A percentile compares a stretch with the other conserved stretches of the same genome.
Evolutionary conservation across 2,329 filamentous ascomycete genomes (phyloP).

Genomic region (Epichloe elymi): DNA sequence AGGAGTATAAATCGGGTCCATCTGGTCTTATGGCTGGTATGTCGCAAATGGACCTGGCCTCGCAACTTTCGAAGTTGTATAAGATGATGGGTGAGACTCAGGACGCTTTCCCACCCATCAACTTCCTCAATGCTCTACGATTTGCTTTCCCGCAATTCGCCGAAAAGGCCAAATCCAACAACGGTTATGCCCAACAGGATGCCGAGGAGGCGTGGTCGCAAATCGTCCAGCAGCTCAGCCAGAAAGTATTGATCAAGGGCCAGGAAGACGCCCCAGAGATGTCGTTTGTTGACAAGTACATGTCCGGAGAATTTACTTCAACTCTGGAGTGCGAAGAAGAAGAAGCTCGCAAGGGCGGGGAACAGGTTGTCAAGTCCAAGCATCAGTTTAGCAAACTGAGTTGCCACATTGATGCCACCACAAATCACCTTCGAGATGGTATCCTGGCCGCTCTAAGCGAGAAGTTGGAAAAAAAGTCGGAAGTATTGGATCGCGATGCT

Average conservation of each 20-base stretch:
- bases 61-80: slow-evolving; percentile 70
- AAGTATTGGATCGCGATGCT: slow-evolving; percentile 62
- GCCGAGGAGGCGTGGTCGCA: slow-evolving; percentile 98
- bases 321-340: slow-evolving; percentile 74
- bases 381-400: slow-evolving; percentile 80
- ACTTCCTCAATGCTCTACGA: slow-evolving; percentile 72
- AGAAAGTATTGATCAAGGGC: slow-evolving; percentile 58
- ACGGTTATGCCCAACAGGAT: slow-evolving; percentile 92
- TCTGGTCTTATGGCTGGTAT: slow-evolving; percentile 30
- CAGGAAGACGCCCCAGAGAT: slow-evolving; percentile 32
- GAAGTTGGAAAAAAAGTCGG: slow-evolving; percentile 80
- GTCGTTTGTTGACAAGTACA: slow-evolving; percentile 82
- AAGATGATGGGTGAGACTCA: slow-evolving; percentile 83
- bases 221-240: slow-evolving; percentile 70
- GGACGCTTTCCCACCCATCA: slow-evolving; percentile 68
- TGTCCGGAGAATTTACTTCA: slow-evolving; percentile 71
- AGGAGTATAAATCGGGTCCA: slow-evolving; percentile 34
- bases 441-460: slow-evolving; percentile 72
- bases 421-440: slow-evolving; percentile 84
- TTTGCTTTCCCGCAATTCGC: slow-evolving; percentile 82
- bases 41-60: slow-evolving; percentile 54
- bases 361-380: slow-evolving; percentile 51
- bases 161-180: slow-evolving; percentile 68
- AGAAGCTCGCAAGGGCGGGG: slow-evolving; percentile 58
- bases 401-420: slow-evolving; percentile 81